A percentile compares a stretch with the other conserved stretches of the same genome.
Evolutionary conservation across 2,329 filamentous ascomycete genomes (phyloP).

Genomic region (Paracorniculantispora psalliotae): DNA sequence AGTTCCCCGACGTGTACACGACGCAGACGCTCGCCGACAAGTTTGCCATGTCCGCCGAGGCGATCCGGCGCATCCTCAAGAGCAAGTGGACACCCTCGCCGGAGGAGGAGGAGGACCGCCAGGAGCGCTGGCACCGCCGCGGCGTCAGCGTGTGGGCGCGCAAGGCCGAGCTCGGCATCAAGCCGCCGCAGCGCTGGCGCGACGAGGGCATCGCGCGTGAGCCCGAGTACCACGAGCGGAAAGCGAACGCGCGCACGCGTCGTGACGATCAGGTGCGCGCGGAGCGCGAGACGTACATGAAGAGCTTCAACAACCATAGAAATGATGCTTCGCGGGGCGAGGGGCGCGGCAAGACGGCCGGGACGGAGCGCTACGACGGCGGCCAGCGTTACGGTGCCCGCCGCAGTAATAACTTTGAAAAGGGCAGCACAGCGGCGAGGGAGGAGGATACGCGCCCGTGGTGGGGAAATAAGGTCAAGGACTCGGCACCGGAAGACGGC

Average conservation of each 20-base stretch:
- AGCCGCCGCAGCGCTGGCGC: conserved; percentile 58
- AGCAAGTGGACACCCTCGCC: conserved; percentile 65
- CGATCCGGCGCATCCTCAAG: conserved; percentile 79
- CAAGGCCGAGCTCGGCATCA: conserved; percentile 56
- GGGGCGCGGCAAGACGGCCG: not conserved
- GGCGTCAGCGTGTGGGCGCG: conserved; percentile 56
- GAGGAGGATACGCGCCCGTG: not conserved
- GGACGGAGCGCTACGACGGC: not conserved
- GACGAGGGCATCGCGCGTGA: conserved; percentile 46
- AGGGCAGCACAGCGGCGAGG: too few relatives aligned
- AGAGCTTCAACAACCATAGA: too few relatives aligned
- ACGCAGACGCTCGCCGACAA: conserved; percentile 67
- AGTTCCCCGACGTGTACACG: conserved; percentile 72
- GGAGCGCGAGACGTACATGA: conserved; percentile 23
- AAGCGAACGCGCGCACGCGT: conserved; percentile 20
- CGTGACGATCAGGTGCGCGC: conserved; percentile 6
- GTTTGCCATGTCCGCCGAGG: conserved; percentile 84
- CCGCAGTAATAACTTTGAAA: too few relatives aligned
- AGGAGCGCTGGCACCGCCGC: conserved; percentile 57
- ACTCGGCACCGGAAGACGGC: not conserved
- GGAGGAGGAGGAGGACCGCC: conserved; percentile 53
- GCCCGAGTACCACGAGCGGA: conserved; percentile 36
- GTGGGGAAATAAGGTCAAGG: not conserved
- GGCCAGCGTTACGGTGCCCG: too few relatives aligned
- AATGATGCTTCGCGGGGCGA: too few relatives aligned